Evolutionary conservation across 2,329 filamentous ascomycete species (phyloP).

Genomic region (Pseudogymnoascus pannorum): DNA sequence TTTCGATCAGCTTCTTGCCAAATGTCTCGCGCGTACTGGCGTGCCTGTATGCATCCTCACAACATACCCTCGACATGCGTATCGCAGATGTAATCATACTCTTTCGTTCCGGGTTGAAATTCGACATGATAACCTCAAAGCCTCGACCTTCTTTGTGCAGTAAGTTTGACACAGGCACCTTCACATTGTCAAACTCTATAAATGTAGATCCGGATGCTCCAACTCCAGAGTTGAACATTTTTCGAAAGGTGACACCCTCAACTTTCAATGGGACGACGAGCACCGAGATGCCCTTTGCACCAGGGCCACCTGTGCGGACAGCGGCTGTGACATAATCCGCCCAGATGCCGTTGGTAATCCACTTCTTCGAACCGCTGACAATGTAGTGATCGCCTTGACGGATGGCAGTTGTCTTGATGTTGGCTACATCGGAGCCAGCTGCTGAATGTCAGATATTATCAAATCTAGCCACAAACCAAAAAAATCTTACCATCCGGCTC

Average conservation of each 20-base stretch:
- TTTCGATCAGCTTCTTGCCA: conserved; percentile 48
- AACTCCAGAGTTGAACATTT: conserved; percentile 59
- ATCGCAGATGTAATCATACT: conserved; percentile 50
- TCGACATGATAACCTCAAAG: conserved; percentile 51
- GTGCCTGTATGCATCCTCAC: conserved; percentile 45
- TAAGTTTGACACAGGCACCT: conserved; percentile 45
- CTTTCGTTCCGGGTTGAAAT: conserved; percentile 54
- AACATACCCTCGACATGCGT: conserved; percentile 48
- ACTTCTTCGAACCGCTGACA: conserved; percentile 62
- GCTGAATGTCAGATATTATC: conserved; percentile 7
- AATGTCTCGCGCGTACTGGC: conserved; percentile 49
- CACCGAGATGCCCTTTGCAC: conserved; percentile 47
- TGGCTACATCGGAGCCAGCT: conserved; percentile 58
- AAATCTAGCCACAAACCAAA: conserved; percentile 42
- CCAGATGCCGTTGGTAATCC: conserved; percentile 57
- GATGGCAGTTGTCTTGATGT: conserved; percentile 52
- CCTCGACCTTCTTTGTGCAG: conserved; percentile 48
- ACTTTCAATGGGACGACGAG: conserved; percentile 47
- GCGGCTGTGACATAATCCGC: conserved; percentile 56
- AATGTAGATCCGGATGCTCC: conserved; percentile 52
- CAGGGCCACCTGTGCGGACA: conserved; percentile 49
- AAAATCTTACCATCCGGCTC: conserved; percentile 46
- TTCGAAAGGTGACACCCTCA: conserved; percentile 44
- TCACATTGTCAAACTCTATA: conserved; percentile 48
- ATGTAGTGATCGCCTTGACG: conserved; percentile 46